Conservation (phyloP, 2,329 filamentous ascomycete genomes). For the Orbilia oligospora region DNA sequence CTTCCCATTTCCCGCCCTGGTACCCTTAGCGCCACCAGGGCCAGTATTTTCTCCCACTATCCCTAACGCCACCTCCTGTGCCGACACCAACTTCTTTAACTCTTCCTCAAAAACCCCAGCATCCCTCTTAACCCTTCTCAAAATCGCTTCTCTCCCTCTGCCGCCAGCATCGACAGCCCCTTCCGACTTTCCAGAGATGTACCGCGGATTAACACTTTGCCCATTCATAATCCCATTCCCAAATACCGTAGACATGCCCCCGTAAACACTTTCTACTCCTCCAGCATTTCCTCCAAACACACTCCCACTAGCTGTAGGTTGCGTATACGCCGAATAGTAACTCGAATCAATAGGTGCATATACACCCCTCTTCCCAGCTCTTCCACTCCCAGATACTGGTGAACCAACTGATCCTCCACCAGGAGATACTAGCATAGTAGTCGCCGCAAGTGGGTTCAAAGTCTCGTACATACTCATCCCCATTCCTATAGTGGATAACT, state of each 20-base stretch:
- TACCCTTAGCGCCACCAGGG: background rate
- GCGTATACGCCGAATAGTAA: slow-evolving; percentile 54
- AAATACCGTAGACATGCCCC: slow-evolving; percentile 18
- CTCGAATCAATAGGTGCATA: slow-evolving; percentile 59
- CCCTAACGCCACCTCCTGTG: slow-evolving; percentile 52
- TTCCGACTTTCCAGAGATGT: slow-evolving; percentile 57
- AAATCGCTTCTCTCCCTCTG: slow-evolving; percentile 37
- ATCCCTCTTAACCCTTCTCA: slow-evolving; percentile 52
- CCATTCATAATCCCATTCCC: slow-evolving; percentile 24
- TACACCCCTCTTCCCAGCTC: slow-evolving; percentile 47
- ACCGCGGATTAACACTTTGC: slow-evolving; percentile 51
- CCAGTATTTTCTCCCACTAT: background rate
- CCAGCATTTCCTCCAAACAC: background rate
- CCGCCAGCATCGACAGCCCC: slow-evolving; percentile 47
- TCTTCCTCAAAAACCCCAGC: slow-evolving; percentile 51
- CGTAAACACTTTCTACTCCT: slow-evolving; percentile 38
- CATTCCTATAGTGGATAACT: slow-evolving; percentile 56
- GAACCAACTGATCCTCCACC: background rate
- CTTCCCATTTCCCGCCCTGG: slow-evolving; percentile 18
- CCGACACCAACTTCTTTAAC: slow-evolving; percentile 38
- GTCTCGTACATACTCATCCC: slow-evolving; percentile 60
- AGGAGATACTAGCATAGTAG: slow-evolving; percentile 34
- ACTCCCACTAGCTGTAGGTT: slow-evolving; percentile 10
- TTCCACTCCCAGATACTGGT: background rate
- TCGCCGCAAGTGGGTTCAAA: slow-evolving; percentile 47